Evolutionary conservation across 2,329 filamentous ascomycete genomes (phyloP).

Genomic region (Fusarium azukiicola): DNA sequence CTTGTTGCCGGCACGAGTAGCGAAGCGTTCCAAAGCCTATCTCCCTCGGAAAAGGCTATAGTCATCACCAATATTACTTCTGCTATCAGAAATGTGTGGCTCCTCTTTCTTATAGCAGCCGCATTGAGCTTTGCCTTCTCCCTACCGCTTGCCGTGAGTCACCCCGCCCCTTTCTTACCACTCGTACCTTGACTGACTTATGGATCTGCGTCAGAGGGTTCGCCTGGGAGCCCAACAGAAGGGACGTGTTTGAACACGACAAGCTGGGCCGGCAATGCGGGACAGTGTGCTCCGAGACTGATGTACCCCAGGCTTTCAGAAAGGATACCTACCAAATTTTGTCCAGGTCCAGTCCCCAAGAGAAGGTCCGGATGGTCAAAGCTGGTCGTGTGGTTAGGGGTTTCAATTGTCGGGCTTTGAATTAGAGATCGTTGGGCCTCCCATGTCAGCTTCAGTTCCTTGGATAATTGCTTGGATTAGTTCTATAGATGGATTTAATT

Average conservation of each 20-base stretch:
- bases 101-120: not conserved
- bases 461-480: no score
- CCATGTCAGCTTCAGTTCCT: no score
- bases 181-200: no score
- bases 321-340: no score
- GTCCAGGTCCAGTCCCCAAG: no score
- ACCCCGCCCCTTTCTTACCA: not conserved
- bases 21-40: not conserved
- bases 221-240: rapidly evolving
- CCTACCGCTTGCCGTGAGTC: slow-evolving; percentile 5
- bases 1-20: slow-evolving; percentile 6
- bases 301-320: no score
- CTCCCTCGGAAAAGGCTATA: not conserved
- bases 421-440: no score
- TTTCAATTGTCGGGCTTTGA: no score
- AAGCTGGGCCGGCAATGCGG: no score
- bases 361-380: not conserved
- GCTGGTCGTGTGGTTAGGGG: not conserved
- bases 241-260: not conserved
- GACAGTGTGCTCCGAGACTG: no score
- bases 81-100: slow-evolving; percentile 8
- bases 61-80: not conserved
- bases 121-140: not conserved
- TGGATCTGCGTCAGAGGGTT: not conserved
- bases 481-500: not conserved